Conservation (phyloP, 441 rosid species). For the Populus hybrid region DNA sequence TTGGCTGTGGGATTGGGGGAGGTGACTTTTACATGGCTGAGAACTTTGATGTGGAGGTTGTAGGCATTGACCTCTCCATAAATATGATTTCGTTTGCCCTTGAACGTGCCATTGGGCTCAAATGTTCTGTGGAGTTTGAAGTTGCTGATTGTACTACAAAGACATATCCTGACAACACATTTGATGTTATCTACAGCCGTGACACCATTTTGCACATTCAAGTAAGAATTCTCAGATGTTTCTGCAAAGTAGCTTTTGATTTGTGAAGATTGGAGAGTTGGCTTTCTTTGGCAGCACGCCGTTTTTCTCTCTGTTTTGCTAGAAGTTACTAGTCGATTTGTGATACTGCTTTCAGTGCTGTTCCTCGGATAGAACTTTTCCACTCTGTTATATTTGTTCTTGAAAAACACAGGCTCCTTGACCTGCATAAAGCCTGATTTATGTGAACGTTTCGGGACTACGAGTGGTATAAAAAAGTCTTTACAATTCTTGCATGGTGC, state of each 20-base stretch:
- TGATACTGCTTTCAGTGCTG: neutral
- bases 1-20: slow-evolving; percentile 99
- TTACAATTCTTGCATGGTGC: neutral
- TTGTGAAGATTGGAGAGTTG: neutral
- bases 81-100: slow-evolving; percentile 95
- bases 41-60: slow-evolving; percentile 74
- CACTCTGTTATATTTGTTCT: neutral
- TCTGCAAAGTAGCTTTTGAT: neutral
- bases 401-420: neutral
- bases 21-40: slow-evolving; percentile 98
- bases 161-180: slow-evolving; percentile 62
- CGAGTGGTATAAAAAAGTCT: neutral
- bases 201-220: slow-evolving; percentile 93
- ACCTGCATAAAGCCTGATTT: neutral
- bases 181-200: slow-evolving; percentile 94
- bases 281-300: neutral
- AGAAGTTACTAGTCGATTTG: neutral
- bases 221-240: slow-evolving; percentile 29
- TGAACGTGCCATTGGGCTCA: slow-evolving; percentile 92
- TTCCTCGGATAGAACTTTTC: neutral
- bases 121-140: slow-evolving; percentile 86
- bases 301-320: neutral
- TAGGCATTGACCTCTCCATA: slow-evolving; percentile 90
- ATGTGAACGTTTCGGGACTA: neutral
- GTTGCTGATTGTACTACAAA: slow-evolving; percentile 94